Conservation (phyloP, 2,329 filamentous ascomycete genomes). For the Aspergillus intermedius region DNA sequence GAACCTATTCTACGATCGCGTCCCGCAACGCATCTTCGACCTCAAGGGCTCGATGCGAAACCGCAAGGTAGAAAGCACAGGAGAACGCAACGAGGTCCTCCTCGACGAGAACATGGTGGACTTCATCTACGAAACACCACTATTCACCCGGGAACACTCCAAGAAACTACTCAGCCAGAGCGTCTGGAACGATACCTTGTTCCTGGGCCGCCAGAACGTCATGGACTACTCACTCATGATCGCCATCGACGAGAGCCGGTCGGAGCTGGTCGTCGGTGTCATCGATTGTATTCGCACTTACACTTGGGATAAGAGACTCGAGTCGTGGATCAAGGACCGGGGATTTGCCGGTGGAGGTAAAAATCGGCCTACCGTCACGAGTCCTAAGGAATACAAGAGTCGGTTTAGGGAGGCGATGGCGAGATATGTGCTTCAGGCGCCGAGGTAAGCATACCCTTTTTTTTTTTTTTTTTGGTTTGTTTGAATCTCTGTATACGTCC, state of each 20-base stretch:
- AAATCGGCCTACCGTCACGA: slow-evolving; percentile 86
- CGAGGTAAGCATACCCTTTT: slow-evolving; percentile 33
- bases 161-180: slow-evolving; percentile 87
- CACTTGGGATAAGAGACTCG: slow-evolving; percentile 99
- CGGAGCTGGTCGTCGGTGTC: slow-evolving; percentile 92
- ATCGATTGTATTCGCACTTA: slow-evolving; percentile 98
- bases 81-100: slow-evolving; percentile 91
- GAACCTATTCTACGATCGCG: slow-evolving; percentile 93
- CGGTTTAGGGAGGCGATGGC: slow-evolving; percentile 96
- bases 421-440: slow-evolving; percentile 58
- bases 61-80: slow-evolving; percentile 91
- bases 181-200: slow-evolving; percentile 96
- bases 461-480: not conserved
- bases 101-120: slow-evolving; percentile 99
- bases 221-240: slow-evolving; percentile 99
- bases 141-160: slow-evolving; percentile 92
- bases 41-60: slow-evolving; percentile 98
- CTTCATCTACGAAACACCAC: slow-evolving; percentile 93
- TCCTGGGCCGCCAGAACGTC: slow-evolving; percentile 88
- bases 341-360: slow-evolving; percentile 75
- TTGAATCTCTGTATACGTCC: not conserved
- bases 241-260: slow-evolving; percentile 81
- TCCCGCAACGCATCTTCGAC: slow-evolving; percentile 84
- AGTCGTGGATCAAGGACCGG: slow-evolving; percentile 98
- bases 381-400: slow-evolving; percentile 94